A percentile compares a stretch with the other conserved stretches of the same genome.
Evolutionary conservation across 139 green algal genomes (phyloP).

Genomic region (Marvania coccoides): DNA sequence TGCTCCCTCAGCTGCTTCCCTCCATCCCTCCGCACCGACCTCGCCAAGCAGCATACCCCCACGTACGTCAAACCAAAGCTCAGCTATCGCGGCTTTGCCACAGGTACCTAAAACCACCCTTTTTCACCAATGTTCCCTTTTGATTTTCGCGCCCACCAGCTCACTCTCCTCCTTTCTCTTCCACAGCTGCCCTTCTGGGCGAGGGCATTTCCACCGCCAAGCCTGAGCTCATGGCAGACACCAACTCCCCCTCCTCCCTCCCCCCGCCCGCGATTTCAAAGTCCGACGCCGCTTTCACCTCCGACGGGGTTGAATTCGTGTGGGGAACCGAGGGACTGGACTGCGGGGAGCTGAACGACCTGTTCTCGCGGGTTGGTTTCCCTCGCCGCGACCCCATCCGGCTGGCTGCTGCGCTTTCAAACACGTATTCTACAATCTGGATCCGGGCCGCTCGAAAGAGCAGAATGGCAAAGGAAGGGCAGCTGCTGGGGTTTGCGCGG

Average conservation of each 20-base stretch:
- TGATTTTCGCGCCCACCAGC: background rate
- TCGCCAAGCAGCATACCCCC: background rate
- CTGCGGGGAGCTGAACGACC: slow-evolving; percentile 68
- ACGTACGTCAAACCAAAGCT: slow-evolving; percentile 17
- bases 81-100: background rate
- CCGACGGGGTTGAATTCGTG: slow-evolving; percentile 67
- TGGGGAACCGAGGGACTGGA: slow-evolving; percentile 45
- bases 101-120: background rate
- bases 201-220: slow-evolving; percentile 29
- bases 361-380: slow-evolving; percentile 87
- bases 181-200: background rate
- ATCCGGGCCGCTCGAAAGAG: slow-evolving; percentile 44
- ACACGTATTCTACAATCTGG: slow-evolving; percentile 60
- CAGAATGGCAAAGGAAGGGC: slow-evolving; percentile 28
- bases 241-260: background rate
- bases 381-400: slow-evolving; percentile 57
- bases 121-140: too few relatives aligned
- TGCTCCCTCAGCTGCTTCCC: background rate
- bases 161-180: background rate
- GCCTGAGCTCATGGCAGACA: slow-evolving; percentile 10
- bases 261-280: slow-evolving; percentile 33
- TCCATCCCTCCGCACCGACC: background rate
- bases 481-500: slow-evolving; percentile 72
- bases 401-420: slow-evolving; percentile 57
- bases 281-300: slow-evolving; percentile 51